Evolutionary conservation across 2,329 filamentous ascomycete genomes (phyloP).

Genomic region (Xylaria sp.): DNA sequence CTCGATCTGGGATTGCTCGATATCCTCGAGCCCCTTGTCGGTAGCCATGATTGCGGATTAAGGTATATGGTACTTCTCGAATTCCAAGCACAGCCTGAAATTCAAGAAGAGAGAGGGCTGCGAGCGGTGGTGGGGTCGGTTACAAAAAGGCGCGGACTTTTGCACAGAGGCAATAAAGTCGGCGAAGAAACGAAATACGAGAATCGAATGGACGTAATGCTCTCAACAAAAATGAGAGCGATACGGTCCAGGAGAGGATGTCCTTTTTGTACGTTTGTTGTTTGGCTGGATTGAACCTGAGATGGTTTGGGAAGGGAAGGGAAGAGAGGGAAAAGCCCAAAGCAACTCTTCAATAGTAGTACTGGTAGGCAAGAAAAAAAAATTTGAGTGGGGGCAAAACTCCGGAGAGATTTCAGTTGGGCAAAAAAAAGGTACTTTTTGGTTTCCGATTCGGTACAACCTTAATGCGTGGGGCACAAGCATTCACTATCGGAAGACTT

Average conservation of each 20-base stretch:
- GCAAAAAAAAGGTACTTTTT: conserved; percentile 27
- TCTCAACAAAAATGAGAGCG: conserved; percentile 45
- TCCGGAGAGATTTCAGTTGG: conserved; percentile 44
- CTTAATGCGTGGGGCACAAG: neutral
- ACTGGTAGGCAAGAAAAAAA: conserved; percentile 41
- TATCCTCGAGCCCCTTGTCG: conserved; percentile 96
- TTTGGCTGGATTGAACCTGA: conserved; percentile 34
- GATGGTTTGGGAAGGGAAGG: conserved; percentile 42
- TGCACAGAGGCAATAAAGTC: conserved; percentile 45
- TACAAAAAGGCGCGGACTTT: conserved; percentile 43
- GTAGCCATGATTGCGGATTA: conserved; percentile 95
- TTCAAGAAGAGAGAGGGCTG: conserved; percentile 61
- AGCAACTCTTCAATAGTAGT: conserved; percentile 36
- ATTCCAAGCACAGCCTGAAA: conserved; percentile 84
- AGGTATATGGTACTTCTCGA: conserved; percentile 65
- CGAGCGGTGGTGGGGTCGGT: conserved; percentile 53
- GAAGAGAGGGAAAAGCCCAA: conserved; percentile 42
- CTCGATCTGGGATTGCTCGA: conserved; percentile 85
- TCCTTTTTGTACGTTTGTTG: conserved; percentile 39
- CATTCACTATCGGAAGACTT: neutral
- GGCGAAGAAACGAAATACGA: conserved; percentile 39
- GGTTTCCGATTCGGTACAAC: neutral
- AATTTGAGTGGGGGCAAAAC: conserved; percentile 49
- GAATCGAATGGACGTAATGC: conserved; percentile 45
- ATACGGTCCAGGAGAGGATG: conserved; percentile 39